phyloP scores from a whole-genome alignment of 2,329 filamentous ascomycete genomes.

The Aspergillus flavus region DNA sequence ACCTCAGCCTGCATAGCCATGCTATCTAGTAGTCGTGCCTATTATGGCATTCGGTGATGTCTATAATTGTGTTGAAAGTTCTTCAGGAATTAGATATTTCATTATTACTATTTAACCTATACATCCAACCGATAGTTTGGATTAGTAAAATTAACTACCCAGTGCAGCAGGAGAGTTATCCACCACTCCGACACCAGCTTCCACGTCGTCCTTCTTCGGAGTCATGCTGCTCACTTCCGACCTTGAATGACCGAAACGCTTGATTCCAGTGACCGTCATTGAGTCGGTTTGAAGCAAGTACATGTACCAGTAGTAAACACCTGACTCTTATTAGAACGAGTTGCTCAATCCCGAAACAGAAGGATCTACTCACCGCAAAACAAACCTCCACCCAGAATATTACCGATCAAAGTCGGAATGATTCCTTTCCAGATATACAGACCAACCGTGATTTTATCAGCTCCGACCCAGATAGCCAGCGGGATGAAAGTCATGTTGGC shows the following conservation, averaged over 20 bases:
- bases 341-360: not conserved
- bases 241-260: constrained; percentile 6
- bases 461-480: constrained; percentile 53
- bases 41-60: not conserved
- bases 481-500: constrained; percentile 61
- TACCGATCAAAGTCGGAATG: constrained; percentile 57
- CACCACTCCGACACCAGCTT: constrained; percentile 10
- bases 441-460: constrained; percentile 48
- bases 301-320: constrained; percentile 53
- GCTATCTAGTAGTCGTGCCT: too few relatives aligned
- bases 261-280: constrained; percentile 18
- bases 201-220: constrained; percentile 10
- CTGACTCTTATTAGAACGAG: constrained; percentile 12
- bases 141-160: not conserved
- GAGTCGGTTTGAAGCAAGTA: constrained; percentile 36
- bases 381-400: constrained; percentile 56
- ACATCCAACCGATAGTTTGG: not conserved
- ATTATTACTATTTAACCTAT: not conserved
- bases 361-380: constrained; percentile 48
- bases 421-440: constrained; percentile 62
- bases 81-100: too few relatives aligned
- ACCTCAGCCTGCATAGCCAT: too few relatives aligned
- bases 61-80: not conserved
- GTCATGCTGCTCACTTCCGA: constrained; percentile 10
- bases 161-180: not conserved